These are phyloP conservation scores for Pythium pectinolyticum DNA, from an alignment of 352 stramenopile species.

Conservation along the genomic window DNA sequence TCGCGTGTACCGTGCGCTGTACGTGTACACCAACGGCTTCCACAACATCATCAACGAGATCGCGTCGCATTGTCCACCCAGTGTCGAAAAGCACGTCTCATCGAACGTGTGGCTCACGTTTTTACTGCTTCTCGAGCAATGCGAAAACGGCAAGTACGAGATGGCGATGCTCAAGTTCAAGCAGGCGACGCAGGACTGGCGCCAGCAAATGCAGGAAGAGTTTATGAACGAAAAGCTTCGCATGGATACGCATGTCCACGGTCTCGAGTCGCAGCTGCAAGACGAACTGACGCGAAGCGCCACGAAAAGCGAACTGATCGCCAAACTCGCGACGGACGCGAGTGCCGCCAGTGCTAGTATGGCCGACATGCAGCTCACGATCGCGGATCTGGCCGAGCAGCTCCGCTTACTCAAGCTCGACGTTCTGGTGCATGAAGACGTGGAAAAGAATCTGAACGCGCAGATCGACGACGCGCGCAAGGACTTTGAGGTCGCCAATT, in stretches of 20 bases:
- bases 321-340: conserved; percentile 45
- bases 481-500: conserved; percentile 69
- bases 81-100: conserved; percentile 72
- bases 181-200: conserved; percentile 56
- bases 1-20: conserved; percentile 75
- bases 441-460: conserved; percentile 59
- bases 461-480: conserved; percentile 54
- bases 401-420: conserved; percentile 64
- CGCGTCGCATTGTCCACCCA: conserved; percentile 59
- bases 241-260: conserved; percentile 37
- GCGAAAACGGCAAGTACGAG: conserved; percentile 78
- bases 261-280: conserved; percentile 30
- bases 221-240: conserved; percentile 41
- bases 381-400: conserved; percentile 42
- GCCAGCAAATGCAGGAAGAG: conserved; percentile 49
- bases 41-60: conserved; percentile 86
- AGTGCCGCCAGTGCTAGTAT: conserved; percentile 41
- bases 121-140: conserved; percentile 74
- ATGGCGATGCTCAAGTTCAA: conserved; percentile 89
- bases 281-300: conserved; percentile 38
- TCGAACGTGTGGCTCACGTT: conserved; percentile 82
- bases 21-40: conserved; percentile 85
- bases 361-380: conserved; percentile 35
- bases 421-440: conserved; percentile 68
- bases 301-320: conserved; percentile 53